phyloP scores from a whole-genome alignment of 2,329 filamentous ascomycete genomes.

The Diaporthe destruens region DNA sequence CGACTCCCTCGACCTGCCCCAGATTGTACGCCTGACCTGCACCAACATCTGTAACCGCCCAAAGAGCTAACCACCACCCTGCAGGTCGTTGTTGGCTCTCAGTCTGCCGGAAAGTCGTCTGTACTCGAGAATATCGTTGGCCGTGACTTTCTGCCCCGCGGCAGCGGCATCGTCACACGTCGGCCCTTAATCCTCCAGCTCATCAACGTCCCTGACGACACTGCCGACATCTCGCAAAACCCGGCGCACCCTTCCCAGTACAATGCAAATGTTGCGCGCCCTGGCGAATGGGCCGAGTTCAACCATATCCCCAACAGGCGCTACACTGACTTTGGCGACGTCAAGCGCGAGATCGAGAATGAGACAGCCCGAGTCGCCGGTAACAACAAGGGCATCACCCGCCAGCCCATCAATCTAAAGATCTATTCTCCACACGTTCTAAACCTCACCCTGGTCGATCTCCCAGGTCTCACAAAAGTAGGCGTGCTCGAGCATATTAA shows the following conservation, averaged over 20 bases:
- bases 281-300: constrained; percentile 96
- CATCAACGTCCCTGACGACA: constrained; percentile 92
- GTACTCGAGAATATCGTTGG: constrained; percentile 99
- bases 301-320: constrained; percentile 97
- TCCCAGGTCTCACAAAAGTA: constrained; percentile 87
- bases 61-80: constrained; percentile 44
- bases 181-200: constrained; percentile 96
- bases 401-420: constrained; percentile 95
- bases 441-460: constrained; percentile 94
- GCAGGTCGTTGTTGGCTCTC: constrained; percentile 97
- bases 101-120: constrained; percentile 98
- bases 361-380: constrained; percentile 98
- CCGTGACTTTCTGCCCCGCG: constrained; percentile 94
- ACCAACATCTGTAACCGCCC: constrained; percentile 40
- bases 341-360: constrained; percentile 95
- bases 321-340: constrained; percentile 98
- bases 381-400: constrained; percentile 95
- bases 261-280: constrained; percentile 72
- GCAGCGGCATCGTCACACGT: constrained; percentile 95
- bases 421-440: constrained; percentile 99
- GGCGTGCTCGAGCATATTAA: background rate
- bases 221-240: constrained; percentile 62
- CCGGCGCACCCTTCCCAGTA: constrained; percentile 40
- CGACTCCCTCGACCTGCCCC: constrained; percentile 95
- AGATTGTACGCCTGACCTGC: constrained; percentile 79